phyloP scores from a whole-genome alignment of 1,139 yeast genomes.

The Candida sojae region DNA sequence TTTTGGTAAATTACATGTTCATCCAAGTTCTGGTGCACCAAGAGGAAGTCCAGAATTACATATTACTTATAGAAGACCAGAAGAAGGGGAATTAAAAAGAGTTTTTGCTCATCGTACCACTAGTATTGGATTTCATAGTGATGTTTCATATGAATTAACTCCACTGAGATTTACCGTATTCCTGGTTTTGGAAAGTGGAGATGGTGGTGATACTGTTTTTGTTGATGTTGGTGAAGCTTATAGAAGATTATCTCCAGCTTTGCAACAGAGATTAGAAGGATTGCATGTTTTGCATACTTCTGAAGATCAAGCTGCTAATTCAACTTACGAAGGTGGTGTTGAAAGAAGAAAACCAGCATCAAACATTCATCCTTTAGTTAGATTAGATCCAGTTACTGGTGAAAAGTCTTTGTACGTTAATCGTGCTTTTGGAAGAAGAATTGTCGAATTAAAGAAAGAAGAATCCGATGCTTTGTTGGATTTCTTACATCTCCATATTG shows the following conservation, averaged over 20 bases:
- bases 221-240: conserved; percentile 34
- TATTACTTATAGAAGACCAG: conserved; percentile 31
- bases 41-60: conserved; percentile 29
- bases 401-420: conserved; percentile 54
- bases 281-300: conserved; percentile 62
- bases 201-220: conserved; percentile 38
- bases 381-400: conserved; percentile 59
- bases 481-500: conserved; percentile 51
- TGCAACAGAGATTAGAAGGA: conserved; percentile 28
- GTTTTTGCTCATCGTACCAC: conserved; percentile 22
- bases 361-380: conserved; percentile 55
- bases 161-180: conserved; percentile 33
- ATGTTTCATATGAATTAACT: conserved; percentile 32
- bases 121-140: conserved; percentile 29
- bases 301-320: conserved; percentile 60
- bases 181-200: conserved; percentile 34
- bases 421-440: conserved; percentile 54
- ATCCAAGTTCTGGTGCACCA: conserved; percentile 29
- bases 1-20: conserved; percentile 35
- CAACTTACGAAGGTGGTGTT: conserved; percentile 39
- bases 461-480: conserved; percentile 53
- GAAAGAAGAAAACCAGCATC: conserved; percentile 46
- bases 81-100: conserved; percentile 22
- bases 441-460: conserved; percentile 57
- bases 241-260: conserved; percentile 30